These are phyloP conservation scores for Vitis rupestris DNA, from an alignment of 164 flowering plant species.

Conservation along the genomic window DNA sequence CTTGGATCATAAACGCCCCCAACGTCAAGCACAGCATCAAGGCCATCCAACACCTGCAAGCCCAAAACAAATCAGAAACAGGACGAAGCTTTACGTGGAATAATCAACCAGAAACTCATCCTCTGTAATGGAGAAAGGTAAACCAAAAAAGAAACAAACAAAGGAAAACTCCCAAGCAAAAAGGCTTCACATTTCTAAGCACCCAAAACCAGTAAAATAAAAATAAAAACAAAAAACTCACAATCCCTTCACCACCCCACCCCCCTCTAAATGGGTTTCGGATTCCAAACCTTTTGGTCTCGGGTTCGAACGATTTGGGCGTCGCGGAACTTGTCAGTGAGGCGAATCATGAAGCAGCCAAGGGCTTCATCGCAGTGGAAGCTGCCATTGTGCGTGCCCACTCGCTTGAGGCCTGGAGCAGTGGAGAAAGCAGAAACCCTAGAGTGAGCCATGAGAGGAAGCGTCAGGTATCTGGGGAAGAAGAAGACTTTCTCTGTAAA, in stretches of 20 bases:
- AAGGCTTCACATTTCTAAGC: too few relatives aligned
- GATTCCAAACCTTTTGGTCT: constrained; percentile 57
- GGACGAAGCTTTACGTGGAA: background rate
- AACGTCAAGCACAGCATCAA: constrained; percentile 55
- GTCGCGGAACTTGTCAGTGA: constrained; percentile 61
- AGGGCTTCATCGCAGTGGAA: constrained; percentile 99
- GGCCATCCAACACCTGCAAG: constrained; percentile 40
- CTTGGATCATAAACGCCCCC: constrained; percentile 49
- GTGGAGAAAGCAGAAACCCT: constrained; percentile 37
- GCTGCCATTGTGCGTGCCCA: constrained; percentile 97
- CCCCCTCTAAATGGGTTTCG: background rate
- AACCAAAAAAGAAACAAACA: too few relatives aligned
- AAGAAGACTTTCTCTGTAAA: background rate
- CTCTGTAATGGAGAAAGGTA: background rate
- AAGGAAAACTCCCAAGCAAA: background rate
- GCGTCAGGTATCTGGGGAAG: constrained; percentile 11
- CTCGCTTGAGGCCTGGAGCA: constrained; percentile 45
- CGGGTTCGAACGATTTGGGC: constrained; percentile 83
- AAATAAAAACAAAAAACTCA: too few relatives aligned
- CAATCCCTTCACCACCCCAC: too few relatives aligned
- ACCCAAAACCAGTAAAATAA: too few relatives aligned
- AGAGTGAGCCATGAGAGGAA: constrained; percentile 24
- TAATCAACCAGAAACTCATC: background rate
- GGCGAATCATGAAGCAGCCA: constrained; percentile 97
- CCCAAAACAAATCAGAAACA: background rate